Conservation (phyloP, 768 basidiomycete genomes). For the Phaeotremella skinneri region DNA sequence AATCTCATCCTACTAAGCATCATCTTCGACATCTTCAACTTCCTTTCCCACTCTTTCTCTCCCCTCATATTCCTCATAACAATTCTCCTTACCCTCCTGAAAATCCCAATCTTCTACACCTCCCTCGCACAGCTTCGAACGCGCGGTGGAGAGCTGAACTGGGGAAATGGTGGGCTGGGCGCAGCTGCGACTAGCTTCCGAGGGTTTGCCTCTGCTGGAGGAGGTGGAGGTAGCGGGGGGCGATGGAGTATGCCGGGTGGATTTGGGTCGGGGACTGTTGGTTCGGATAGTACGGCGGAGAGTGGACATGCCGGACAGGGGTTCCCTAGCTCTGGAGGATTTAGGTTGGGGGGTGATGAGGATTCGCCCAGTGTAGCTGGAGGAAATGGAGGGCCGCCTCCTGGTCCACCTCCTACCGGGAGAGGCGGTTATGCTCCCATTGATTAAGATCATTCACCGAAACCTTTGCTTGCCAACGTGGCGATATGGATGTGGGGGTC, state of each 20-base stretch:
- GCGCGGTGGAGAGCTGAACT: slow-evolving; percentile 28
- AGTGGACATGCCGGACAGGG: neutral
- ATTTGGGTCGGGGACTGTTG: slow-evolving; percentile 12
- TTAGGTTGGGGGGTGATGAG: slow-evolving; percentile 45
- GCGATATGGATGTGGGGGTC: no score
- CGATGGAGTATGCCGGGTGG: slow-evolving; percentile 29
- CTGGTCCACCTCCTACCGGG: slow-evolving; percentile 30
- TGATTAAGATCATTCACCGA: slow-evolving; percentile 13
- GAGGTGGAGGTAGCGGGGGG: slow-evolving; percentile 14
- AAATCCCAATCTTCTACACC: slow-evolving; percentile 38
- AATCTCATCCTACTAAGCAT: slow-evolving; percentile 28
- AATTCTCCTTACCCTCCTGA: slow-evolving; percentile 27
- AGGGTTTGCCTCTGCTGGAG: slow-evolving; percentile 5
- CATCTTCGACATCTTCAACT: slow-evolving; percentile 35
- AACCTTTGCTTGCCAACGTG: no score
- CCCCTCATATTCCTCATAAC: slow-evolving; percentile 25
- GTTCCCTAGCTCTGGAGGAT: slow-evolving; percentile 45
- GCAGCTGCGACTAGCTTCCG: neutral
- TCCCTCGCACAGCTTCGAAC: slow-evolving; percentile 21
- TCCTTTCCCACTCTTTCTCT: slow-evolving; percentile 21
- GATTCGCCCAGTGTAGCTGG: slow-evolving; percentile 13
- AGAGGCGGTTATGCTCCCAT: slow-evolving; percentile 42
- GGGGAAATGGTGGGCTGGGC: slow-evolving; percentile 7
- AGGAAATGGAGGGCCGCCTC: slow-evolving; percentile 23
- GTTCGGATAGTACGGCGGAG: neutral